phyloP scores from a whole-genome alignment of 2,329 filamentous ascomycete genomes.

The Fusarium acutatum region DNA sequence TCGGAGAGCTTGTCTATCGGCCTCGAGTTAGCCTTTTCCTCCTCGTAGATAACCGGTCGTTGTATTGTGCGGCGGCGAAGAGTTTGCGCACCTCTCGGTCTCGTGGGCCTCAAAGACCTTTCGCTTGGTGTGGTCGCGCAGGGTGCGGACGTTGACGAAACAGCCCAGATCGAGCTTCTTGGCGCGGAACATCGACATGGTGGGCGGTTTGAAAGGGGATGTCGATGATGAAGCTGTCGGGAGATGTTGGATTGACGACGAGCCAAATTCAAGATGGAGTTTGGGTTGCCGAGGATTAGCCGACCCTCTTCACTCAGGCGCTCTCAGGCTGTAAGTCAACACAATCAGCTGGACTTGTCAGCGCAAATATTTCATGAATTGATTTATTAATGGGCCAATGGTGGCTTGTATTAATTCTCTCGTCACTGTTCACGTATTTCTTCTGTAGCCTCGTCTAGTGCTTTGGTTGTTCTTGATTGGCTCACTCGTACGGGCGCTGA shows the following conservation, averaged over 20 bases:
- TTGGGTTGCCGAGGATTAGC: conserved; percentile 22
- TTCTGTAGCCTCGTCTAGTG: background rate
- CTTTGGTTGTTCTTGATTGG: background rate
- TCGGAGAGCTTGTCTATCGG: conserved; percentile 81
- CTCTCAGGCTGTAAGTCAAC: background rate
- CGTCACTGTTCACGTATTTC: background rate
- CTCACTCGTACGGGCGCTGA: no score
- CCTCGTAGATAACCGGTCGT: rapidly evolving
- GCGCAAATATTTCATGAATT: no score
- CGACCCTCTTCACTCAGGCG: background rate
- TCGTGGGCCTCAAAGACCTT: conserved; percentile 89
- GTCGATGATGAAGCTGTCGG: conserved; percentile 25
- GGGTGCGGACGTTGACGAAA: conserved; percentile 84
- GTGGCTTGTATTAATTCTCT: rapidly evolving
- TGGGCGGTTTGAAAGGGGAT: conserved; percentile 45
- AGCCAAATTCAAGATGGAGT: conserved; percentile 14
- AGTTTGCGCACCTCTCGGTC: conserved; percentile 76
- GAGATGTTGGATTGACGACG: conserved; percentile 14
- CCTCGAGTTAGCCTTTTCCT: conserved; percentile 1
- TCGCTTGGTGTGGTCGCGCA: conserved; percentile 96
- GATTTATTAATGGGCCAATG: rapidly evolving
- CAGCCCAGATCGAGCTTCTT: conserved; percentile 91
- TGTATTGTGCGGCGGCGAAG: background rate
- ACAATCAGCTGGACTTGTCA: background rate
- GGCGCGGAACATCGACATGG: conserved; percentile 85